Conservation (phyloP, 306 rosid genomes). For the Adenanthera pavonina region DNA sequence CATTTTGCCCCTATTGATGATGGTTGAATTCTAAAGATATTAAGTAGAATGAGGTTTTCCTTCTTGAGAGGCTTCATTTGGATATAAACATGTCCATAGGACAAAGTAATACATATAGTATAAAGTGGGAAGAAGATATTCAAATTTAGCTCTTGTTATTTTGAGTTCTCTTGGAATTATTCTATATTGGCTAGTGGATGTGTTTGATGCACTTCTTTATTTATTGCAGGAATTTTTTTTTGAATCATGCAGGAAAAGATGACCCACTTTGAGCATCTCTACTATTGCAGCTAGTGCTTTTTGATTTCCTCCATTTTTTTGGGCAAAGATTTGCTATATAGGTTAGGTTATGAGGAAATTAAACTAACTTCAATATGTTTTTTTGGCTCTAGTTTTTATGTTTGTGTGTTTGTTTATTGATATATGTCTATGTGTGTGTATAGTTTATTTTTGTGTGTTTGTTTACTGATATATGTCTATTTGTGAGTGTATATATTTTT, state of each 20-base stretch:
- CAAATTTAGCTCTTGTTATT: conserved; percentile 3
- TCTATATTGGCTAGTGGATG: neutral
- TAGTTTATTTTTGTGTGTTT: conserved; percentile 13
- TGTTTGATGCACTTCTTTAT: neutral
- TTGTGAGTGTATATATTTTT: conserved; percentile 29
- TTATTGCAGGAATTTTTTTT: neutral
- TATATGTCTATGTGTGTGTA: conserved; percentile 23
- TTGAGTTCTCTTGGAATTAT: conserved; percentile 2
- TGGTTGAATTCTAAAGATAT: neutral
- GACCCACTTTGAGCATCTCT: conserved; percentile 4
- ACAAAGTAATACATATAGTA: neutral
- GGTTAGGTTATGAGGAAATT: neutral
- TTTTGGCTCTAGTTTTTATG: too few species aligned
- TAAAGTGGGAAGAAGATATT: conserved; percentile 12
- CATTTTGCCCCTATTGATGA: neutral
- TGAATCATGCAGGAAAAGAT: neutral
- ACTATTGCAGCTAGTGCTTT: neutral
- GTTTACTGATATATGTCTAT: conserved; percentile 18
- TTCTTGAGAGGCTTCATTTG: neutral
- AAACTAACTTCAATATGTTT: conserved; percentile 8
- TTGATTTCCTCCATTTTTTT: neutral
- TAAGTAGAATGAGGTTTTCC: neutral
- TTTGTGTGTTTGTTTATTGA: conserved; percentile 27
- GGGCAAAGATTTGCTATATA: neutral
- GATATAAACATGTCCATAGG: conserved; percentile 1